Conservation (phyloP, 306 rosid genomes). For the Neltuma alba region DNA sequence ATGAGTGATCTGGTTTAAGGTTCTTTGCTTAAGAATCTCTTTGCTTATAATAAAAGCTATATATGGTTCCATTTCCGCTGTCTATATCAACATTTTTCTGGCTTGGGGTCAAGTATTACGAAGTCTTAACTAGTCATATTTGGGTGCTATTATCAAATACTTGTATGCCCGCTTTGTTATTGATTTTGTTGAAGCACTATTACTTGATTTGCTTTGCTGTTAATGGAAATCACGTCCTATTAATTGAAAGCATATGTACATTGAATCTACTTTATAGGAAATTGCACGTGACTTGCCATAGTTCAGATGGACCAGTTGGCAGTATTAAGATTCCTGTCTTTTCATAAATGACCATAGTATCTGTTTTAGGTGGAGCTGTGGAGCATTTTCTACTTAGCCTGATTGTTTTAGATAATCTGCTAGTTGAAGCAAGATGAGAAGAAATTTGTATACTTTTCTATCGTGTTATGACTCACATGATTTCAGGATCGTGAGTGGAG, state of each 20-base stretch:
- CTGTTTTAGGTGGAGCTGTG: neutral
- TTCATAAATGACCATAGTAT: neutral
- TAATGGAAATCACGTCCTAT: neutral
- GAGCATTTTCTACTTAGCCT: neutral
- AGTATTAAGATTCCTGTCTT: neutral
- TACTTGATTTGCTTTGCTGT: neutral
- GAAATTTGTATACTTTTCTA: neutral
- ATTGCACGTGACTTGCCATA: slow-evolving; percentile 36
- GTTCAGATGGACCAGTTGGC: slow-evolving; percentile 27
- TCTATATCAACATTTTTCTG: slow-evolving; percentile 4
- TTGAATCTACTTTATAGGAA: slow-evolving; percentile 20
- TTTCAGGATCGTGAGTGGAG: neutral
- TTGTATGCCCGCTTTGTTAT: neutral
- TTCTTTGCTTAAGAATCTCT: neutral
- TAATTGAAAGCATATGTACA: neutral
- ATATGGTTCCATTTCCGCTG: slow-evolving; percentile 11
- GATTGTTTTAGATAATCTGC: neutral
- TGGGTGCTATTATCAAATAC: slow-evolving; percentile 19
- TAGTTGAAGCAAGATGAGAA: neutral
- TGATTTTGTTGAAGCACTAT: neutral
- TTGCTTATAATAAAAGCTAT: slow-evolving; percentile 25
- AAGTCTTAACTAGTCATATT: slow-evolving; percentile 30
- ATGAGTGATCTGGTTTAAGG: neutral
- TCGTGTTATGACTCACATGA: neutral
- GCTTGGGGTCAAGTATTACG: slow-evolving; percentile 25